Conservation (phyloP, 208 protist species). For the Leishmania turanica region DNA sequence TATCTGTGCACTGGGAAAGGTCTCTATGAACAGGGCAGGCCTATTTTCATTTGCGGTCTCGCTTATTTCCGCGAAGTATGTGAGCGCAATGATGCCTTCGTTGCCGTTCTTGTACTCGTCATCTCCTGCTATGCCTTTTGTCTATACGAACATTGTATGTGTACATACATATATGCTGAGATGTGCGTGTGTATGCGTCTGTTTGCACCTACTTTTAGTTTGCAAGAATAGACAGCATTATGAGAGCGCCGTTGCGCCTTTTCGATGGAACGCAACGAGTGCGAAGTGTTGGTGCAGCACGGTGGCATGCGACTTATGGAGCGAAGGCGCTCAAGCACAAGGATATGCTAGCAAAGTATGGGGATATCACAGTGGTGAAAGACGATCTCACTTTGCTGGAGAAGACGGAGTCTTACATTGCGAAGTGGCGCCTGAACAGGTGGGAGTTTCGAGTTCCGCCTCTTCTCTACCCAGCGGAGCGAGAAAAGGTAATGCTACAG, state of each 20-base stretch:
- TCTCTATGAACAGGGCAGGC: background rate
- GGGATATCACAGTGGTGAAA: background rate
- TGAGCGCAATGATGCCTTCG: background rate
- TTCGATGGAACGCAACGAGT: constrained; percentile 17
- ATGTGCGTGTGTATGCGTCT: background rate
- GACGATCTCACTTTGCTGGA: constrained; percentile 57
- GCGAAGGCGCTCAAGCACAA: constrained; percentile 44
- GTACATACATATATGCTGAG: background rate
- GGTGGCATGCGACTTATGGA: constrained; percentile 64
- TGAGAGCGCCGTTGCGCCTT: constrained; percentile 4
- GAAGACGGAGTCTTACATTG: constrained; percentile 54
- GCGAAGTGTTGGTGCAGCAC: constrained; percentile 14
- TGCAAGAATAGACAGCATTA: background rate
- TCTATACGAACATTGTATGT: background rate
- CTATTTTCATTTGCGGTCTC: background rate
- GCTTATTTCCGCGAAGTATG: background rate
- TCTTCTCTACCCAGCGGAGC: constrained; percentile 42
- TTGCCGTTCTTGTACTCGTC: background rate
- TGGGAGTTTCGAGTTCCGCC: constrained; percentile 86
- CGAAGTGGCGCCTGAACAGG: constrained; percentile 80
- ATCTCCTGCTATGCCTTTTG: background rate
- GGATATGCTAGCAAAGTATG: constrained; percentile 39
- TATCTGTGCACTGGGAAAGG: background rate
- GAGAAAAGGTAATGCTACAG: constrained; percentile 61
- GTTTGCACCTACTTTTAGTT: constrained; percentile 3